Base-by-base conservation (phyloP, 108 stramenopile genomes). In the Aureococcus anophagefferens region DNA sequence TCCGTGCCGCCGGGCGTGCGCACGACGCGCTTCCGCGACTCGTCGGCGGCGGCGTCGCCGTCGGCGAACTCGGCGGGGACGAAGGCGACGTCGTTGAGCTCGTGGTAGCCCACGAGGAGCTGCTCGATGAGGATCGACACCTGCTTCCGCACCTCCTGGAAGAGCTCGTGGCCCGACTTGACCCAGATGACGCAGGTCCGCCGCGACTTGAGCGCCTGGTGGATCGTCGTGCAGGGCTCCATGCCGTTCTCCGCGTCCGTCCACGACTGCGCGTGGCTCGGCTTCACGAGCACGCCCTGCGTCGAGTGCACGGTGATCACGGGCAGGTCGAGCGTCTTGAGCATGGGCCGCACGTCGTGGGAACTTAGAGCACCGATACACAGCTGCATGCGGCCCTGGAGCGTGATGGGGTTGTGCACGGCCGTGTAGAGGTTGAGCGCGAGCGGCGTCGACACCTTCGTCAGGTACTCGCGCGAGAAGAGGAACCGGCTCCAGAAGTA, bases 401-500 rank as follows among this genome's bases (percentile, higher is more conserved):
- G 71, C 7, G 88, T 87, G 62, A 93, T 91, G 33, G 92, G 89
- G 66, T 91, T 91, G 71, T 93, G 86, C 37, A 93, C 87, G 17
- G 92, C 92, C 63, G 90, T 91, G 51, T 91, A 91, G 30, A 93
- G 70, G 76, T 93, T 91, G 21, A 93, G 77, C 4, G 90, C 92
- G 67, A 93, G 81, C 30, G 92, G 89, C 0, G 89, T 83, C 3
- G 90, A 86, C 30, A 90, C 91, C 72, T 88, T 81, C 62, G 73
- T 77, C 32, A 93, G 84, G 74, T 93, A 93, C 63, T 77, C 81
- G 31, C 80, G 45, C 21, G 80, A 84, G 81, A 93, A 93, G 65
- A 93, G 85, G 69, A 90, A 93, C 67, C 92, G 74, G 16, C 89
- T 83, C 78, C 89, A 91, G 70, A 91, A 93, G 77, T 93, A 93